phyloP scores from a whole-genome alignment of 495 filamentous ascomycete genomes.

The Neurospora tetrasperma region DNA sequence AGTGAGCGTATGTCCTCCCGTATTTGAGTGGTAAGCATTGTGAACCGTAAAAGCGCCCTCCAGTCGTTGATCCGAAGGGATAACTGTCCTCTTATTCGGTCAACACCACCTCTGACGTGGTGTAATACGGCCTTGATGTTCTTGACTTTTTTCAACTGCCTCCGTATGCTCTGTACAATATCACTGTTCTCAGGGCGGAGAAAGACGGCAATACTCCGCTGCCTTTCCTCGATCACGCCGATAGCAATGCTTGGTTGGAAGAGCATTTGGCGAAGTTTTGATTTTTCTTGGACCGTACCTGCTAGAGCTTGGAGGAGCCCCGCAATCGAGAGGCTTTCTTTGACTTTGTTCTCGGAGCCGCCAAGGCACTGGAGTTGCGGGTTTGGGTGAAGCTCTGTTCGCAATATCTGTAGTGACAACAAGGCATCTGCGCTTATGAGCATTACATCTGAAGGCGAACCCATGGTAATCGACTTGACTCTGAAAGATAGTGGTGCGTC shows the following conservation, averaged over 20 bases:
- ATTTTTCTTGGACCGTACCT: constrained; percentile 71
- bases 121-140: constrained; percentile 64
- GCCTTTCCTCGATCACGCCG: constrained; percentile 60
- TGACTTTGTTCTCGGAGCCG: constrained; percentile 56
- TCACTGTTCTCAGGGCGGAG: constrained; percentile 58
- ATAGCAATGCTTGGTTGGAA: constrained; percentile 67
- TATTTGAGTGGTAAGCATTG: constrained; percentile 53
- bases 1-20: constrained; percentile 54
- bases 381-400: constrained; percentile 76
- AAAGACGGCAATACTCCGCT: constrained; percentile 58
- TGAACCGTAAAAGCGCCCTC: constrained; percentile 48
- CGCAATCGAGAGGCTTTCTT: constrained; percentile 84
- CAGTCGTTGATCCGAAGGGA: constrained; percentile 58
- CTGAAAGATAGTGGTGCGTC: constrained; percentile 41
- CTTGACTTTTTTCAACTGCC: constrained; percentile 61
- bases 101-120: constrained; percentile 67
- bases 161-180: constrained; percentile 45
- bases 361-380: constrained; percentile 70
- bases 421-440: constrained; percentile 76
- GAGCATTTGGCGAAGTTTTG: constrained; percentile 70
- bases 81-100: constrained; percentile 46
- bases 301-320: constrained; percentile 73
- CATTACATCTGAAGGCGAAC: constrained; percentile 67
- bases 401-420: constrained; percentile 74
- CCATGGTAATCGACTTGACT: constrained; percentile 64